phyloP scores from a whole-genome alignment of 441 rosid species.

The Erodium trifolium region DNA sequence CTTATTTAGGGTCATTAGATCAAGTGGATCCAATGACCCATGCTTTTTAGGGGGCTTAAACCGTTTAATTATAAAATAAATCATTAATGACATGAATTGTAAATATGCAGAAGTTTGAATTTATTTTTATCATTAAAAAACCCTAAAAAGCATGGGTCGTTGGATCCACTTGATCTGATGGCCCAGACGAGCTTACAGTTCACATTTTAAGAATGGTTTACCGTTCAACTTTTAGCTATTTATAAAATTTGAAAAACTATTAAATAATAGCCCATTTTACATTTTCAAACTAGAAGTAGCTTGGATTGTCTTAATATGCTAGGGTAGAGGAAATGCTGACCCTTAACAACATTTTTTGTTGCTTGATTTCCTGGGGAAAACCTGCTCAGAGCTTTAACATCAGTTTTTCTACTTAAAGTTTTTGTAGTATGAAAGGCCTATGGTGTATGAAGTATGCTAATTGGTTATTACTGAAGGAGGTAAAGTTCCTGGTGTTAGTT shows the following conservation, averaged over 20 bases:
- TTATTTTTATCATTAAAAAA: no score
- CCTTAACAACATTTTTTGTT: conserved; percentile 5
- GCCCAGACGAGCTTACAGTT: no score
- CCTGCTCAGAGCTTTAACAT: conserved; percentile 6
- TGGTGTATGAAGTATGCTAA: neutral
- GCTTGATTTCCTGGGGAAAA: conserved; percentile 7
- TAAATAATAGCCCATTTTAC: neutral
- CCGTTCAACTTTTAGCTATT: neutral
- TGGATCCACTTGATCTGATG: no score
- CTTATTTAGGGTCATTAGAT: no score
- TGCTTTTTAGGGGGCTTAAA: no score
- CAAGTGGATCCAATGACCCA: no score
- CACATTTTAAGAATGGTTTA: no score
- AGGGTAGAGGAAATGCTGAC: neutral
- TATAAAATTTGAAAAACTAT: neutral
- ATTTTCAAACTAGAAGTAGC: neutral
- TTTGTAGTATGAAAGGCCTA: neutral
- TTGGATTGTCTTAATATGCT: conserved; percentile 3
- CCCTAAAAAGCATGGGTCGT: no score
- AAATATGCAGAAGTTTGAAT: no score
- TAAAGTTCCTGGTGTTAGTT: neutral
- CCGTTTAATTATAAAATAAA: no score
- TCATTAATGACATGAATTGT: no score
- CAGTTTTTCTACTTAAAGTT: conserved; percentile 3
- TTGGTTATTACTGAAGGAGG: conserved; percentile 1